These are phyloP conservation scores for Colletotrichum karsti DNA, from an alignment of 2,329 filamentous ascomycete species.

Conservation along the genomic window DNA sequence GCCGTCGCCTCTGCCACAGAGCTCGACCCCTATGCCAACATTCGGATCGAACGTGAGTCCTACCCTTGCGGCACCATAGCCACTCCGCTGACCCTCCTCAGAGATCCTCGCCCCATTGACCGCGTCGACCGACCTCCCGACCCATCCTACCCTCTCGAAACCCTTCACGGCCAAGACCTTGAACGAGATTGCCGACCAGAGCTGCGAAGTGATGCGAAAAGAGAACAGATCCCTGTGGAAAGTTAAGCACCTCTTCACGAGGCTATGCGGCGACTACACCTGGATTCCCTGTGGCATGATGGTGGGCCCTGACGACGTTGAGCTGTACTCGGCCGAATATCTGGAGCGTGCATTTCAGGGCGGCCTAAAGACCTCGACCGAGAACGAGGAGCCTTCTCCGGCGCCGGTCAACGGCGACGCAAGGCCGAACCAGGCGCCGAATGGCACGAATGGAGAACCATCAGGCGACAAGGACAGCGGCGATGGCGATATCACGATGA, in stretches of 20 bases:
- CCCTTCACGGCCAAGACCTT: constrained; percentile 80
- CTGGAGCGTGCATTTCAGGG: constrained; percentile 46
- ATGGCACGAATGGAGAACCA: constrained; percentile 32
- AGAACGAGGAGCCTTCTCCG: constrained; percentile 2
- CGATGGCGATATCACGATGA: constrained; percentile 34
- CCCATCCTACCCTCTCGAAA: constrained; percentile 77
- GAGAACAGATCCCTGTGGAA: constrained; percentile 78
- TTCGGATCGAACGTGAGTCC: constrained; percentile 74
- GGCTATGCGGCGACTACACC: constrained; percentile 77
- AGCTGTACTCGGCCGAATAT: constrained; percentile 61
- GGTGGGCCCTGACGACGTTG: constrained; percentile 63
- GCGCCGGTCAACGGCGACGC: constrained; percentile 29
- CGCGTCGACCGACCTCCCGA: constrained; percentile 76
- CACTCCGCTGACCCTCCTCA: constrained; percentile 46
- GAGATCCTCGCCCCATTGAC: constrained; percentile 80
- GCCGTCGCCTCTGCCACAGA: constrained; percentile 71
- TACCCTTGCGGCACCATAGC: background rate
- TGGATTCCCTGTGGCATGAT: constrained; percentile 71
- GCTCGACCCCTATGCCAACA: constrained; percentile 77
- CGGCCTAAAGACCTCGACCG: constrained; percentile 19
- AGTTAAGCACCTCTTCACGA: constrained; percentile 77
- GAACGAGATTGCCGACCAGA: constrained; percentile 74
- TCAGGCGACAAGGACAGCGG: constrained; percentile 13
- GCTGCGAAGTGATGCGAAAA: constrained; percentile 75
- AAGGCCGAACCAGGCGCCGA: constrained; percentile 24